phyloP scores from a whole-genome alignment of 2,329 filamentous ascomycete species.

The Arachnopeziza araneosa region DNA sequence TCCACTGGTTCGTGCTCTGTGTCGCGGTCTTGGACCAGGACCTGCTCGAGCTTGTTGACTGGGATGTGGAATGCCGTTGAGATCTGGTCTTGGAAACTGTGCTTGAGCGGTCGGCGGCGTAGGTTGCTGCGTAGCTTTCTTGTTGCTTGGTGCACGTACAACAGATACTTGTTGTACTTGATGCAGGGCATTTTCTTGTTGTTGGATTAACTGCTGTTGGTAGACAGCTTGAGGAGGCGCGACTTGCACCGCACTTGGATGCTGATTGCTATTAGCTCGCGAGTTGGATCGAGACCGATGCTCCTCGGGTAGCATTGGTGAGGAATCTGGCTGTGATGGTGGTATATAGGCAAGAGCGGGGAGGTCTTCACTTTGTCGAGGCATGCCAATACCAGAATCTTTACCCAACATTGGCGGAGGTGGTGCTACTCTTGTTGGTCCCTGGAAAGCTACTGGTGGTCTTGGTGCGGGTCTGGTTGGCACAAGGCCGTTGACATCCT shows the following conservation, averaged over 20 bases:
- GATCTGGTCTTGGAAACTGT: slow-evolving; percentile 33
- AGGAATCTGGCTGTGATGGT: slow-evolving; percentile 17
- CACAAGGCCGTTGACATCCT: slow-evolving; percentile 57
- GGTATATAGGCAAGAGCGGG: slow-evolving; percentile 31
- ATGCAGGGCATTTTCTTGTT: slow-evolving; percentile 75
- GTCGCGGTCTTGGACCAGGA: slow-evolving; percentile 62
- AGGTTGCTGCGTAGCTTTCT: slow-evolving; percentile 47
- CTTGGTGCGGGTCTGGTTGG: slow-evolving; percentile 82
- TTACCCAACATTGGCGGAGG: slow-evolving; percentile 52
- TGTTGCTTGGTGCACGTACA: slow-evolving; percentile 68
- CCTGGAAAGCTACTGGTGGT: slow-evolving; percentile 70
- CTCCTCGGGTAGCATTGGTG: slow-evolving; percentile 59
- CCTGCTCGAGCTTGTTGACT: slow-evolving; percentile 33
- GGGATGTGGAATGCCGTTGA: slow-evolving; percentile 35
- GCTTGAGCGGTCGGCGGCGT: slow-evolving; percentile 49
- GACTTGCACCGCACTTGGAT: slow-evolving; percentile 21
- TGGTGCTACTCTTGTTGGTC: slow-evolving; percentile 54
- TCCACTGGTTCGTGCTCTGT: slow-evolving; percentile 72
- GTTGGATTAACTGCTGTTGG: slow-evolving; percentile 62
- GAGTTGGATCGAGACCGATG: slow-evolving; percentile 66
- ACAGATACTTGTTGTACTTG: slow-evolving; percentile 67
- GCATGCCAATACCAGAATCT: slow-evolving; percentile 59
- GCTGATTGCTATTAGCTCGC: slow-evolving; percentile 45
- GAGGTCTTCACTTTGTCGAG: slow-evolving; percentile 51
- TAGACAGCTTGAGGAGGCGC: slow-evolving; percentile 38